Base-by-base conservation (phyloP, 495 filamentous ascomycete genomes). In the Aspergillus hancockii region DNA sequence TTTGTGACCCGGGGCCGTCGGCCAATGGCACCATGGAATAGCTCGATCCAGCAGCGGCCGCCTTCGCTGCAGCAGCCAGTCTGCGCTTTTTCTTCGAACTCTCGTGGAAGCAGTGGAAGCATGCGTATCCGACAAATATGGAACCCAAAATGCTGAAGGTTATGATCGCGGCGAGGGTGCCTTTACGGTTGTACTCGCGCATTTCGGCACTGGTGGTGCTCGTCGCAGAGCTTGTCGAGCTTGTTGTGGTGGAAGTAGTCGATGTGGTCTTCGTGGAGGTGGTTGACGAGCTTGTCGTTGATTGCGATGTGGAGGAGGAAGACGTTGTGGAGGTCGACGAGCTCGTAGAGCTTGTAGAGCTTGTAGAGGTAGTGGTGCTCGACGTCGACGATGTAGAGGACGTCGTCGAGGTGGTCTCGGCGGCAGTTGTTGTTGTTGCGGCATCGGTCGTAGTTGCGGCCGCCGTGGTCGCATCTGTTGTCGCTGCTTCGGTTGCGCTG, bases 141-240 rank as follows among this genome's bases (percentile, higher is more conserved):
- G 58, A 55, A 28, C 63, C 36, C 1, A 66, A 49, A 28, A 49
- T 49, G n/a, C 38, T 32, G 16, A 45, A 55, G 21, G 59, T 58
- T 46, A 63, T 38, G 23, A 61, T 59, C 2, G 60, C 64, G 12
- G 58, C 61, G 18, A 66, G 59, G 16, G 60, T 52, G 22, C 64
- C 64, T 21, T 32, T 54, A 22, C 40, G 64, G 47, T 66, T 63
- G 45, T 43, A 55, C 22, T 50, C 49, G 1, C 52, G 43, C 3
- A 49, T n/a, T 12, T 36, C 62, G 13, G 62, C 58, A 8, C 41
- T 54, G 4, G 31, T 21, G 0, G 58, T 63, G 30, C 58, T 63
- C 4, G 64, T 63, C 1, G 64, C 45, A 21, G 64, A 57, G 19
- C 57, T 51, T 6, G 41, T 45, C n/a, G 41, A 45, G 41, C 41